Percentiles rank a stretch among this genome's conserved stretches.
Evolutionary conservation across 805 yeast genomes (phyloP).

Genomic region (Cyberlindnera sargentensis): DNA sequence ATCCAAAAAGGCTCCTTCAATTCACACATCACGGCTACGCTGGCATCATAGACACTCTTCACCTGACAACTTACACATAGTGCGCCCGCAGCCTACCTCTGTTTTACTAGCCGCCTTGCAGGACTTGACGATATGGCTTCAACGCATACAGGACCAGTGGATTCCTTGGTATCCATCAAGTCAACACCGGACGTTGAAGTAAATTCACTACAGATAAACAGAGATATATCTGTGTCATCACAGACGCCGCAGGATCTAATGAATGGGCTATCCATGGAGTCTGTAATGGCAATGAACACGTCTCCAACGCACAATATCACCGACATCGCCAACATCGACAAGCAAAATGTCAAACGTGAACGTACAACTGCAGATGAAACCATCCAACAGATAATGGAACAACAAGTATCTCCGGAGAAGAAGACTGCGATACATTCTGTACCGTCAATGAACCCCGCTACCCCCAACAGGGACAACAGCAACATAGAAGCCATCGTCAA

Average conservation of each 20-base stretch:
- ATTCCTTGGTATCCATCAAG: conserved; percentile 8
- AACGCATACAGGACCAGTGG: conserved; percentile 12
- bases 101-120: no score
- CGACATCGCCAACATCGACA: neutral
- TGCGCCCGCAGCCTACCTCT: no score
- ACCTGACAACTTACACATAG: no score
- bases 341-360: neutral
- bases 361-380: conserved; percentile 11
- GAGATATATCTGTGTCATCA: conserved; percentile 3
- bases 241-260: conserved; percentile 1
- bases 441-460: neutral
- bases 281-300: neutral
- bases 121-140: neutral
- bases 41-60: no score
- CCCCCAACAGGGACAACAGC: neutral
- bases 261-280: no score
- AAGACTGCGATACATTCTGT: neutral
- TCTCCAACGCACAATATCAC: neutral
- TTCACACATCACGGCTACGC: no score
- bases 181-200: conserved; percentile 12
- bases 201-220: conserved; percentile 14
- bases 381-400: conserved; percentile 6
- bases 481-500: conserved; percentile 12
- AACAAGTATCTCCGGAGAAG: conserved; percentile 5
- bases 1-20: no score